Evolutionary conservation across 2,329 filamentous ascomycete genomes (phyloP), one percentile per base, ranked within the genome.

Genomic region (Trichoderma cornu-damae): DNA sequence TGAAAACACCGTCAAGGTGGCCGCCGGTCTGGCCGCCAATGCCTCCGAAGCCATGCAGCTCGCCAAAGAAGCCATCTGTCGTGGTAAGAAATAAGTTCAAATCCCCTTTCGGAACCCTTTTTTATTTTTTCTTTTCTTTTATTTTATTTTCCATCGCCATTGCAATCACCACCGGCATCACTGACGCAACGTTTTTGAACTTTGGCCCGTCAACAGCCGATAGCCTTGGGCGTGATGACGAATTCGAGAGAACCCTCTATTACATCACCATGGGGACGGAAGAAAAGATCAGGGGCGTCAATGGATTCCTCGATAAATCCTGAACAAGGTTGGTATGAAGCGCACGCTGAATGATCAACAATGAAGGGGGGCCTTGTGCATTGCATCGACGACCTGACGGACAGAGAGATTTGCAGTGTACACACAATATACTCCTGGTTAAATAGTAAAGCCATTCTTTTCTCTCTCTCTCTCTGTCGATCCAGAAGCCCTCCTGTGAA

Each of bases 171-270:
- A 24, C 30, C 51, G 38, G 44, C 54, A 37, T 37, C 20, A 24
- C 30, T 57, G 38, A 51, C 54, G 46, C 46, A 24, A 43, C 30
- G 11, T 6, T 28, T 24, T 37, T 28, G n/a, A n/a, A n/a, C 37
- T 32, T 16, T 43, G n/a, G n/a, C n/a, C 40, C 30, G 24, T 44
- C 47, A 32, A 52, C 40, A 66, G 68, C 62, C 40, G 66, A 69
- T 57, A 62, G 61, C 40, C 53, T 65, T 30, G 64, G 64, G 32
- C 61, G 64, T 22, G 67, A 70, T 53, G 68, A 72, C 54, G 62
- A 67, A 34, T 67, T 71, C 40, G 70, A 73, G 61, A 64, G 70
- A 49, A 64, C 65, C 50, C 60, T 73, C 28, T 73, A 73, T 59
- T 71, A 71, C 55, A 64, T 66, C 48, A 69, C 71, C 32, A 72